These are phyloP conservation scores for Diutina siamensis DNA, from an alignment of 1,139 yeast genomes.

Conservation along the genomic window DNA sequence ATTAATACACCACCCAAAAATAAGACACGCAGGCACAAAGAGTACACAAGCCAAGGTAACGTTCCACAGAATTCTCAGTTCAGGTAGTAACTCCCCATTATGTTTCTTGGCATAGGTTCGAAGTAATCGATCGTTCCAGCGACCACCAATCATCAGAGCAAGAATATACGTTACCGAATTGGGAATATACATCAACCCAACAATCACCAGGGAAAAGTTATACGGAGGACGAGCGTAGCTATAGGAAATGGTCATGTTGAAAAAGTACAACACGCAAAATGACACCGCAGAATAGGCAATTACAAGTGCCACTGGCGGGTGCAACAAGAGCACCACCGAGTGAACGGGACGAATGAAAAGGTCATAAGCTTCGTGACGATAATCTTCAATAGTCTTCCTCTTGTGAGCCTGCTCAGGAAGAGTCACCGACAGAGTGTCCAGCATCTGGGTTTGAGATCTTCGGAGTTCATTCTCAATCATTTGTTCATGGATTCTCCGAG, in stretches of 20 bases:
- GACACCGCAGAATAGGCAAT: conserved; percentile 55
- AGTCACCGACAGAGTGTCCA: background rate
- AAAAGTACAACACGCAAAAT: conserved; percentile 58
- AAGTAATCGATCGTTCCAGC: conserved; percentile 61
- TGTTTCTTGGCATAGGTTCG: conserved; percentile 41
- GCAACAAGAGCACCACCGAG: conserved; percentile 40
- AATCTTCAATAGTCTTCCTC: background rate
- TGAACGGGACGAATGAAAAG: conserved; percentile 35
- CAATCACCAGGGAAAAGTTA: conserved; percentile 49
- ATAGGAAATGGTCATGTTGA: conserved; percentile 64
- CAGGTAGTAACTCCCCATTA: conserved; percentile 62
- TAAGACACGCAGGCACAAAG: conserved; percentile 54
- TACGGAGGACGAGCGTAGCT: conserved; percentile 58
- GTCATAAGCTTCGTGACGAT: conserved; percentile 21
- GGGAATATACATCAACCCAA: conserved; percentile 74
- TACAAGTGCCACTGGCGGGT: conserved; percentile 66
- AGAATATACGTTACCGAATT: conserved; percentile 67
- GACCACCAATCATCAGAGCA: conserved; percentile 69
- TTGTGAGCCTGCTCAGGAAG: background rate
- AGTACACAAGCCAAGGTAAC: conserved; percentile 51
- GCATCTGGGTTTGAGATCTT: background rate
- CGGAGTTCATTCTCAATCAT: conserved; percentile 8
- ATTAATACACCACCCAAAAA: conserved; percentile 76
- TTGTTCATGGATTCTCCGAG: conserved; percentile 19
- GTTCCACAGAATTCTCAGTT: conserved; percentile 70